Conservation (phyloP, 176 grass and related monocot species). For the Hyparrhenia diplandra region DNA sequence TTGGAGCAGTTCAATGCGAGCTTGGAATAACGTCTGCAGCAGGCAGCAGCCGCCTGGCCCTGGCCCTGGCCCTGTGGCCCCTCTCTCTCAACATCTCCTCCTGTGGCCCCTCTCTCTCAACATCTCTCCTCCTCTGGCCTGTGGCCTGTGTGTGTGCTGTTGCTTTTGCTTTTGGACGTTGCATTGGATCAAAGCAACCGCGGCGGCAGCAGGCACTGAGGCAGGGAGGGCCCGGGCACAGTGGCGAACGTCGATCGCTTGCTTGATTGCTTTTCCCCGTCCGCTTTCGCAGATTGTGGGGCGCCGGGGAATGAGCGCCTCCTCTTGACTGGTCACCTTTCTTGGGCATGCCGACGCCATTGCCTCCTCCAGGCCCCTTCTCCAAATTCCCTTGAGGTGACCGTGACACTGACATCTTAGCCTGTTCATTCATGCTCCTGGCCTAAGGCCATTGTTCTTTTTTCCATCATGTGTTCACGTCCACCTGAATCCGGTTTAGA, state of each 20-base stretch:
- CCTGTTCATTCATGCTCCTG: no score
- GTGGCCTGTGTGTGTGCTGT: background rate
- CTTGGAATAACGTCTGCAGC: conserved; percentile 18
- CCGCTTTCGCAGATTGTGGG: conserved; percentile 48
- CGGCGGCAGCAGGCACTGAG: background rate
- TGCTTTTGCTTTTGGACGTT: conserved; percentile 66
- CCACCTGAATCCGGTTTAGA: no score
- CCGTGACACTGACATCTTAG: no score
- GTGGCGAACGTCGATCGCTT: conserved; percentile 22
- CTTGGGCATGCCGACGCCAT: conserved; percentile 34
- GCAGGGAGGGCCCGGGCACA: background rate
- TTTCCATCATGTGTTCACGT: no score
- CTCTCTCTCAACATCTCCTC: background rate
- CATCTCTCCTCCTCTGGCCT: no score
- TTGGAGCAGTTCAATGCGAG: conserved; percentile 48
- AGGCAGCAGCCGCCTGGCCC: background rate
- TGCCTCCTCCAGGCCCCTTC: background rate
- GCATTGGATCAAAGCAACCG: conserved; percentile 83
- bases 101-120: no score
- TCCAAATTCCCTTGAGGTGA: background rate
- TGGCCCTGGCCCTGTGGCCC: no score
- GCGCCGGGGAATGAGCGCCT: conserved; percentile 38
- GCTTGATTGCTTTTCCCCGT: conserved; percentile 46
- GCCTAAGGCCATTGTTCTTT: no score
- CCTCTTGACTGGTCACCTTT: conserved; percentile 40